Conservation (phyloP, 2,329 filamentous ascomycete species). For the Ceratocystis albifundus region DNA sequence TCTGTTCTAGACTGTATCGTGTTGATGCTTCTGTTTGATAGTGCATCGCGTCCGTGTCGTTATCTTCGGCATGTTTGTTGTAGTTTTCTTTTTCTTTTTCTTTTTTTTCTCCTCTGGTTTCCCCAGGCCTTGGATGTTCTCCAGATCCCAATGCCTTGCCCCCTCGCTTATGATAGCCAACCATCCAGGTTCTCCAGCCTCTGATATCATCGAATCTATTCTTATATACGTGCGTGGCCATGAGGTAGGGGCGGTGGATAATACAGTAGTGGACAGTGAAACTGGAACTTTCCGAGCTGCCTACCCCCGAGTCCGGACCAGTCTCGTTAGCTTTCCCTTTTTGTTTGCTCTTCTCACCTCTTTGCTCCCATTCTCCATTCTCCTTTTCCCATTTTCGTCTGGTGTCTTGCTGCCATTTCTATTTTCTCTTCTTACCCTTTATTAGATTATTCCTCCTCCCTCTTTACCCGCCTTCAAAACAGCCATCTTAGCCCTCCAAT, state of each 20-base stretch:
- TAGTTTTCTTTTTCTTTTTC: background rate
- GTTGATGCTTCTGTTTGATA: background rate
- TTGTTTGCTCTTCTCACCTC: background rate
- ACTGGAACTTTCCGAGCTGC: background rate
- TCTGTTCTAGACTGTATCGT: background rate
- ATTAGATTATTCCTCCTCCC: conserved; percentile 14
- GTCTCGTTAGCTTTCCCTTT: background rate
- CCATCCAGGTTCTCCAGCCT: background rate
- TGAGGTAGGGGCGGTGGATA: background rate
- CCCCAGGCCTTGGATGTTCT: background rate
- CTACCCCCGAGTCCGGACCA: too few relatives aligned
- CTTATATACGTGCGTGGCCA: background rate
- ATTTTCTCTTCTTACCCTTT: conserved; percentile 13
- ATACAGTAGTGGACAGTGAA: background rate
- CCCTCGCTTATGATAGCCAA: background rate
- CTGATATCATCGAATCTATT: too few relatives aligned
- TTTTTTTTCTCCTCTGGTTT: background rate
- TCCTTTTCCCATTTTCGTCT: background rate
- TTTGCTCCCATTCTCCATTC: background rate
- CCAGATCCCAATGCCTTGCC: background rate
- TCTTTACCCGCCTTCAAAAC: conserved; percentile 22
- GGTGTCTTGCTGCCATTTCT: background rate
- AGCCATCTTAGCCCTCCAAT: background rate
- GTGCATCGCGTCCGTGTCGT: background rate
- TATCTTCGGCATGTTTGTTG: background rate